Conservation (phyloP, 139 green algal species). For the Asterochloris sp. region DNA sequence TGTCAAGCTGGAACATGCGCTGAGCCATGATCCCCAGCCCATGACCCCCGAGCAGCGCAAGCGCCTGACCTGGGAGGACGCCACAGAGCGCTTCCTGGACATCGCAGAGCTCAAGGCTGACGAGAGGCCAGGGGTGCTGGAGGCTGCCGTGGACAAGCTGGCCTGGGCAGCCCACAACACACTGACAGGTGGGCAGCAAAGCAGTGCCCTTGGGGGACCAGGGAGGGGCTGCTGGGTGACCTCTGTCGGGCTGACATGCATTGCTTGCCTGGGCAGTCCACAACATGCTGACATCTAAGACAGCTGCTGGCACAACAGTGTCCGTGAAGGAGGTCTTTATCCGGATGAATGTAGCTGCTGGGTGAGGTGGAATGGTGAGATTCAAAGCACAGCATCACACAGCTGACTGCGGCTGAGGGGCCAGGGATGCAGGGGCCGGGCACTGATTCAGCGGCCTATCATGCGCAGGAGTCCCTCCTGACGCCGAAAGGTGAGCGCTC, state of each 20-base stretch:
- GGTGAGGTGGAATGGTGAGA: no score
- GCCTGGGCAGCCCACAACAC: slow-evolving; percentile 58
- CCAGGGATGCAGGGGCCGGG: no score
- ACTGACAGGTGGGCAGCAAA: slow-evolving; percentile 29
- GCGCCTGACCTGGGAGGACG: slow-evolving; percentile 92
- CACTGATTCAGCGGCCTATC: no score
- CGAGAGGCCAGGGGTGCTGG: slow-evolving; percentile 41
- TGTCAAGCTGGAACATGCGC: slow-evolving; percentile 62
- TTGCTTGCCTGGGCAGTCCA: neutral
- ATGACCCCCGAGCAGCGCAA: slow-evolving; percentile 70
- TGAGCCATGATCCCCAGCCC: slow-evolving; percentile 68
- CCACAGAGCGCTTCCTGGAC: slow-evolving; percentile 92
- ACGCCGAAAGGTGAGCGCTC: no score
- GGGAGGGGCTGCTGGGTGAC: neutral
- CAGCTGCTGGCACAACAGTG: neutral
- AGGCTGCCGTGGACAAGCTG: slow-evolving; percentile 53
- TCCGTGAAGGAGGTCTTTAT: neutral
- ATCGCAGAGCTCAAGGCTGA: slow-evolving; percentile 58
- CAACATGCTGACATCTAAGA: neutral
- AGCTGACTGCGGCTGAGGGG: no score
- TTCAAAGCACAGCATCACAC: no score
- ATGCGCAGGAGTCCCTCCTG: no score
- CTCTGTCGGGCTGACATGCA: neutral
- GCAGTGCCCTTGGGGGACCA: no score
- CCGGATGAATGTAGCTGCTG: neutral